These are phyloP conservation scores for Aureobasidium sp. DNA, from an alignment of 2,329 filamentous ascomycete species.

Conservation along the genomic window DNA sequence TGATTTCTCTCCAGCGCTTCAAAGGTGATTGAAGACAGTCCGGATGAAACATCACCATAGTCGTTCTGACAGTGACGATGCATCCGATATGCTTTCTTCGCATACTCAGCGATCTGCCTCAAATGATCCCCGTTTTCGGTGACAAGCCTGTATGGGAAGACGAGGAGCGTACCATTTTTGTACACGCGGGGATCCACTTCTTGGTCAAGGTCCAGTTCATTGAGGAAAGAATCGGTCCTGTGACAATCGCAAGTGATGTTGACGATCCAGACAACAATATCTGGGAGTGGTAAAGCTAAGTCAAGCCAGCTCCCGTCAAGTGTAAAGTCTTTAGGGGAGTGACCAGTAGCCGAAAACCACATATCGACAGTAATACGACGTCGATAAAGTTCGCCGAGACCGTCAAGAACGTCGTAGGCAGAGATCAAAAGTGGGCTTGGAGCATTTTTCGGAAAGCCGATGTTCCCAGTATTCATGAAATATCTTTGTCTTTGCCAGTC, in stretches of 20 bases:
- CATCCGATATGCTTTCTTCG: background rate
- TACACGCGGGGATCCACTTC: background rate
- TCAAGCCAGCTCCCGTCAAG: conserved; percentile 1
- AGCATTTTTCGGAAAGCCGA: background rate
- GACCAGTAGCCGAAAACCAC: background rate
- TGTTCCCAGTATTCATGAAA: background rate
- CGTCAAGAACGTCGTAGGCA: background rate
- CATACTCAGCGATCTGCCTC: background rate
- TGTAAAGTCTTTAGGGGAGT: background rate
- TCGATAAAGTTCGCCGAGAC: background rate
- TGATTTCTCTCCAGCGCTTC: background rate
- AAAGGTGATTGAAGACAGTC: background rate
- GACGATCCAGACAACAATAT: background rate
- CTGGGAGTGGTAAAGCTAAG: background rate
- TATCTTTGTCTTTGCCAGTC: background rate
- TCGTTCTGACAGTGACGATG: background rate
- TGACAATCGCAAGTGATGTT: conserved; percentile 1
- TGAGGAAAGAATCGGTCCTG: background rate
- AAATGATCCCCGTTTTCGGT: background rate
- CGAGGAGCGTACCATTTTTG: background rate
- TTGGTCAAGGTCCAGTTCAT: background rate
- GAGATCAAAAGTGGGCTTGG: background rate
- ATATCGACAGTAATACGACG: background rate
- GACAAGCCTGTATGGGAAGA: background rate
- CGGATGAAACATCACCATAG: background rate